Evolutionary conservation across 2,329 filamentous ascomycete genomes (phyloP).

Genomic region (Chaetomium sp.): DNA sequence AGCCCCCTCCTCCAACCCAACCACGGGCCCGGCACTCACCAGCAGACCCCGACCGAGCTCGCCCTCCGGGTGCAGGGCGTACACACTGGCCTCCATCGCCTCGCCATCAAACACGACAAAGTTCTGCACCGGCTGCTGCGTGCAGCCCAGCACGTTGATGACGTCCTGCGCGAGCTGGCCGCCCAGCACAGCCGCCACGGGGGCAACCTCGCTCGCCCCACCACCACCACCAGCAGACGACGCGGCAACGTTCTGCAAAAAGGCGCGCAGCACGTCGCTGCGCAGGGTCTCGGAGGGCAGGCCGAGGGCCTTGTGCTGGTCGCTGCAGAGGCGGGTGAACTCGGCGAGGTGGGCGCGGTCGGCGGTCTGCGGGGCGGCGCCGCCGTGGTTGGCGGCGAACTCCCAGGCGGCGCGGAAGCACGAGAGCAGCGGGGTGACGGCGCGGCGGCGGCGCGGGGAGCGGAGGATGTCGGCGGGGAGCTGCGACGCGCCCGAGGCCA

Average conservation of each 20-base stretch:
- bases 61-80: slow-evolving; percentile 74
- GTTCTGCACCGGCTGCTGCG: slow-evolving; percentile 95
- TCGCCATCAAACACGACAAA: slow-evolving; percentile 89
- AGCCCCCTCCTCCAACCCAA: not conserved
- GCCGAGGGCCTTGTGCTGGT: slow-evolving; percentile 74
- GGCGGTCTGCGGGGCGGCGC: slow-evolving; percentile 57
- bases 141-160: slow-evolving; percentile 89
- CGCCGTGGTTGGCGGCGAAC: slow-evolving; percentile 65
- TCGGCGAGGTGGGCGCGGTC: slow-evolving; percentile 66
- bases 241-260: slow-evolving; percentile 72
- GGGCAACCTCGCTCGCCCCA: slow-evolving; percentile 69
- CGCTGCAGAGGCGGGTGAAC: slow-evolving; percentile 77
- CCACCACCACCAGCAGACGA: not conserved
- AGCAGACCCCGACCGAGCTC: slow-evolving; percentile 46
- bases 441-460: slow-evolving; percentile 67
- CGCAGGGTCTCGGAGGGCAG: slow-evolving; percentile 68
- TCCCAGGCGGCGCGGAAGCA: slow-evolving; percentile 90
- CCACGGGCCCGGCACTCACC: slow-evolving; percentile 2
- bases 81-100: slow-evolving; percentile 74
- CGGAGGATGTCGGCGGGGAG: slow-evolving; percentile 70
- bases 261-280: slow-evolving; percentile 75
- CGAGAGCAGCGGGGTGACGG: slow-evolving; percentile 81
- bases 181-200: slow-evolving; percentile 85
- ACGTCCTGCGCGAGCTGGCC: slow-evolving; percentile 93
- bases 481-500: slow-evolving; percentile 76